phyloP scores from a whole-genome alignment of 495 filamentous ascomycete species.

The Penicillium diatomitis region DNA sequence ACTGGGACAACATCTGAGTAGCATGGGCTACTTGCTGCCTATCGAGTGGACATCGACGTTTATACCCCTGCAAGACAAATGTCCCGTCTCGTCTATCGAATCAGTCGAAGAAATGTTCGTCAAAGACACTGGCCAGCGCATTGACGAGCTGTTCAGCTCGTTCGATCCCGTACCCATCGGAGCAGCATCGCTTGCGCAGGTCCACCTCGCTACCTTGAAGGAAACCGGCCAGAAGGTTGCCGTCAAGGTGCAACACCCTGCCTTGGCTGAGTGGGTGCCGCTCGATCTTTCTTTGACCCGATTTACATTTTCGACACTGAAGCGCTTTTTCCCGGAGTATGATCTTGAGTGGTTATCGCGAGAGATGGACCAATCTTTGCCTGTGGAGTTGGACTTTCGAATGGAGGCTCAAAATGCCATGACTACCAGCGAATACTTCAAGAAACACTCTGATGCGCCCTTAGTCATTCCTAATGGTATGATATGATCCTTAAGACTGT shows the following conservation, averaged over 20 bases:
- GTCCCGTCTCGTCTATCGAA: constrained; percentile 84
- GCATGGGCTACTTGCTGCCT: constrained; percentile 93
- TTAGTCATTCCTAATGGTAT: constrained; percentile 73
- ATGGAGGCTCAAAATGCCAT: constrained; percentile 82
- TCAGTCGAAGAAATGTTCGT: constrained; percentile 81
- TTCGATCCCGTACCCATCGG: constrained; percentile 81
- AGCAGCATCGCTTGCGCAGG: constrained; percentile 89
- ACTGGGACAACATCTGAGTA: constrained; percentile 89
- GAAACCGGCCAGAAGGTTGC: constrained; percentile 86
- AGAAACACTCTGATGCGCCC: constrained; percentile 55
- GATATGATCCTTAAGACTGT: neutral
- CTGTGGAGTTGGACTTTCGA: constrained; percentile 84
- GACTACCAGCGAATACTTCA: constrained; percentile 70
- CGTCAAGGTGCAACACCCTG: constrained; percentile 94
- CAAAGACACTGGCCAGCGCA: constrained; percentile 68
- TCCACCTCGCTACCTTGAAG: constrained; percentile 80
- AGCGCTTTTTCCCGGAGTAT: constrained; percentile 92
- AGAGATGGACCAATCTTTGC: constrained; percentile 86
- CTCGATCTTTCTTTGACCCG: constrained; percentile 79
- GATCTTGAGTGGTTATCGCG: constrained; percentile 91
- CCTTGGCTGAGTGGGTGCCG: constrained; percentile 82
- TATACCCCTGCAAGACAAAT: constrained; percentile 91
- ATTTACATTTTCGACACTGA: constrained; percentile 84
- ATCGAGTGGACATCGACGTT: constrained; percentile 94
- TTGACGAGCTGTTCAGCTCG: constrained; percentile 73